phyloP scores from a whole-genome alignment of 306 rosid genomes.

The Senna tora region DNA sequence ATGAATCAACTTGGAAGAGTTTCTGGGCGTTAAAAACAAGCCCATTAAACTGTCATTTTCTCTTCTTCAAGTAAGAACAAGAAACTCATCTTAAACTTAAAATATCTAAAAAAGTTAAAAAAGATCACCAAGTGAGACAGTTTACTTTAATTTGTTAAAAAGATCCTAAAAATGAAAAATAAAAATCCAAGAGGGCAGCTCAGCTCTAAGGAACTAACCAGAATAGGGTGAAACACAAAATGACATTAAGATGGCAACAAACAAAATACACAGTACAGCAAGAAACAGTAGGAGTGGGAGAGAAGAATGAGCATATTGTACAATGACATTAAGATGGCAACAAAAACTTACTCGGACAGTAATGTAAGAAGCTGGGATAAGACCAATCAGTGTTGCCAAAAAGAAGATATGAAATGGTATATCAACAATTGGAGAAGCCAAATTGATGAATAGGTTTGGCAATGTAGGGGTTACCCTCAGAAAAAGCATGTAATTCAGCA shows the following conservation, averaged over 20 bases:
- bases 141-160: neutral
- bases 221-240: slow-evolving; percentile 15
- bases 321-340: slow-evolving; percentile 34
- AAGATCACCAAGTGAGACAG: neutral
- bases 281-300: neutral
- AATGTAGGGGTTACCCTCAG: slow-evolving; percentile 94
- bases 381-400: slow-evolving; percentile 83
- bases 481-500: slow-evolving; percentile 96
- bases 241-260: neutral
- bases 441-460: slow-evolving; percentile 94
- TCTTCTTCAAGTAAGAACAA: neutral
- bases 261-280: slow-evolving; percentile 11
- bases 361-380: slow-evolving; percentile 84
- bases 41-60: neutral
- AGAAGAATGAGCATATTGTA: slow-evolving; percentile 8
- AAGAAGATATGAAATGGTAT: slow-evolving; percentile 94
- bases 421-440: slow-evolving; percentile 98
- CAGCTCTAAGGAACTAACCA: slow-evolving; percentile 15
- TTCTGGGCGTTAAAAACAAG: slow-evolving; percentile 10
- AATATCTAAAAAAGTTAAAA: neutral
- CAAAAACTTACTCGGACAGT: slow-evolving; percentile 82
- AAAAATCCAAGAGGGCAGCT: slow-evolving; percentile 18
- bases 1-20: neutral
- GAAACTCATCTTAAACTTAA: slow-evolving; percentile 5
- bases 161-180: neutral